phyloP scores from a whole-genome alignment of 768 basidiomycete genomes.

The Roridomyces roridus region DNA sequence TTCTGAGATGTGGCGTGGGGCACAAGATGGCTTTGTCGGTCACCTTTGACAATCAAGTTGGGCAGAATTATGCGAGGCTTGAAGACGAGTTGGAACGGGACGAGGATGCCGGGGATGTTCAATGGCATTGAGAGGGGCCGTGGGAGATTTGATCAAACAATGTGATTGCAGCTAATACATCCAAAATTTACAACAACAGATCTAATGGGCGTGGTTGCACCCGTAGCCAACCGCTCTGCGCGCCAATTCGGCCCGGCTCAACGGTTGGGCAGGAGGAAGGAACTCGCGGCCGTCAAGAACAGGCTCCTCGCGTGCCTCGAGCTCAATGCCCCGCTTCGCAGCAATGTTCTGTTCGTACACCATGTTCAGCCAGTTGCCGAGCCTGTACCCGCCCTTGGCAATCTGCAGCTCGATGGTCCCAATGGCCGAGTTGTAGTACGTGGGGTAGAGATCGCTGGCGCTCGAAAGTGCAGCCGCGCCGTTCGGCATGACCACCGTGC shows the following conservation, averaged over 20 bases:
- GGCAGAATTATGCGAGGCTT: slow-evolving; percentile 74
- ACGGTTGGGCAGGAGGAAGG: background rate
- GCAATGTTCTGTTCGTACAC: slow-evolving; percentile 31
- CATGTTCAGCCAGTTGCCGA: slow-evolving; percentile 40
- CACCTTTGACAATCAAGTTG: slow-evolving; percentile 71
- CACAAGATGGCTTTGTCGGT: background rate
- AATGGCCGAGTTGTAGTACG: slow-evolving; percentile 24
- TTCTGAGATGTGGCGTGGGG: slow-evolving; percentile 20
- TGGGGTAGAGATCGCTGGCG: slow-evolving; percentile 23
- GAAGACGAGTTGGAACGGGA: slow-evolving; percentile 71
- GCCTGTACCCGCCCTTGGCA: slow-evolving; percentile 37
- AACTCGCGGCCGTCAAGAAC: slow-evolving; percentile 1
- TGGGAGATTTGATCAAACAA: background rate
- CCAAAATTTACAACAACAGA: background rate
- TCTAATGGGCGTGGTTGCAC: slow-evolving; percentile 8
- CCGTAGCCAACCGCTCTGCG: slow-evolving; percentile 6
- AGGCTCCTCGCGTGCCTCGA: background rate
- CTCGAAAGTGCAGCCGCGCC: slow-evolving; percentile 24
- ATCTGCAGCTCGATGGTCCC: slow-evolving; percentile 35
- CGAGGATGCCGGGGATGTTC: slow-evolving; percentile 75
- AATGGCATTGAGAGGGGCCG: slow-evolving; percentile 60
- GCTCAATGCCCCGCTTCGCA: slow-evolving; percentile 6
- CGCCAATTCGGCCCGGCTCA: slow-evolving; percentile 8
- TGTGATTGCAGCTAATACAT: too few relatives aligned
- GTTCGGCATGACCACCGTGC: slow-evolving; percentile 35